A percentile compares a stretch with the other conserved stretches of the same genome.
phyloP scores from a whole-genome alignment of 179 eudicot genomes.

The Spinacia oleracea region DNA sequence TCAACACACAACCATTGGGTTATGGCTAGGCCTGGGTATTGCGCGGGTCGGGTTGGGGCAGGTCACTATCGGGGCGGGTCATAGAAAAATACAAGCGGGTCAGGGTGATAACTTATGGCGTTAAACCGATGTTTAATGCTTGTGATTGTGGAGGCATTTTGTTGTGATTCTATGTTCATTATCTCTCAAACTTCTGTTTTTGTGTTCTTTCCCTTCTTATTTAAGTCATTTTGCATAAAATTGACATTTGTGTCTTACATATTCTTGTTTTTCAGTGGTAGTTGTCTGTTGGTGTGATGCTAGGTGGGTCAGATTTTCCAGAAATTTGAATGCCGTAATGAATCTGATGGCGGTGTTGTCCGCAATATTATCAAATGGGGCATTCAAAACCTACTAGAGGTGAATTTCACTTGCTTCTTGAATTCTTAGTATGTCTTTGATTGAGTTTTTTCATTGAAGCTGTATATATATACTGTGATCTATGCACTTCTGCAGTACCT shows the following conservation, averaged over 20 bases:
- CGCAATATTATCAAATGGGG: constrained; percentile 86
- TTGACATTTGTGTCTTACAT: constrained; percentile 27
- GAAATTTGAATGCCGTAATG: constrained; percentile 75
- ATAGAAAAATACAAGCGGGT: too few species aligned
- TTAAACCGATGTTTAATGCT: constrained; percentile 1
- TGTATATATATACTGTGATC: background rate
- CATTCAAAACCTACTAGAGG: constrained; percentile 72
- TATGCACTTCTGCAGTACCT: background rate
- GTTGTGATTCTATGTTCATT: background rate
- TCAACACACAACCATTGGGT: background rate
- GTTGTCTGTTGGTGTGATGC: constrained; percentile 37
- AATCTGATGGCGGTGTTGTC: constrained; percentile 58
- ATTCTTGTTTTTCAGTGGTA: constrained; percentile 36
- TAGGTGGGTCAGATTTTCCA: constrained; percentile 94
- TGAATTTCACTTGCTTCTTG: constrained; percentile 23
- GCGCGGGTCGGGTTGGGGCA: too few species aligned
- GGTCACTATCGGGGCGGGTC: too few species aligned
- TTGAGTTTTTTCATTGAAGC: background rate
- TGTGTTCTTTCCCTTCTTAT: background rate
- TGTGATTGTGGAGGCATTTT: background rate
- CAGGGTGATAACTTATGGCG: too few species aligned
- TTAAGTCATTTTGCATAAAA: background rate
- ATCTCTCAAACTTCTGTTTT: background rate
- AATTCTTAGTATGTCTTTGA: background rate
- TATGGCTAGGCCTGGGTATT: too few species aligned